phyloP scores from a whole-genome alignment of 768 basidiomycete genomes.

The Lactarius akahatsu region DNA sequence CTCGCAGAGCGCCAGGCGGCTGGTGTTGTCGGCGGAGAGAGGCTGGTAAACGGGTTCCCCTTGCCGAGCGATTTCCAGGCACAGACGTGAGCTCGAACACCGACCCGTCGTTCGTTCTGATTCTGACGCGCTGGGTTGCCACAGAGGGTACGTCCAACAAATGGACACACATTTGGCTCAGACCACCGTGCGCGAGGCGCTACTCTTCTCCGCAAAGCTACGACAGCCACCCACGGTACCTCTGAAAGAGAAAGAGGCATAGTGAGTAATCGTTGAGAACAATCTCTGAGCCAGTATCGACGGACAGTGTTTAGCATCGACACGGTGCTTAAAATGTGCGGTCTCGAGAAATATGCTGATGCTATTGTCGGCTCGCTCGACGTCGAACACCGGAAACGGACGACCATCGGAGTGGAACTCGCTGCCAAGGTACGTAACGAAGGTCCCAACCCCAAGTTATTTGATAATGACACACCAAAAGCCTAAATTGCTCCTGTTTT shows the following conservation, averaged over 20 bases:
- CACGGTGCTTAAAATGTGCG: slow-evolving; percentile 59
- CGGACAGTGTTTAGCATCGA: slow-evolving; percentile 42
- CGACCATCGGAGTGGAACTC: slow-evolving; percentile 85
- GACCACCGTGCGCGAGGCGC: slow-evolving; percentile 76
- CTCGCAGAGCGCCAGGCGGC: slow-evolving; percentile 41
- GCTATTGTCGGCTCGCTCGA: slow-evolving; percentile 67
- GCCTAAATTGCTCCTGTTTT: slow-evolving; percentile 79
- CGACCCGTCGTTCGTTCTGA: slow-evolving; percentile 41
- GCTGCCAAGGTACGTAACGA: slow-evolving; percentile 58
- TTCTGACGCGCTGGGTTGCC: background rate
- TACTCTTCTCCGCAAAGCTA: slow-evolving; percentile 75
- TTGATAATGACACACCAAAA: slow-evolving; percentile 28
- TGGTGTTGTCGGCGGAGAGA: slow-evolving; percentile 44
- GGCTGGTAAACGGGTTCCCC: slow-evolving; percentile 46
- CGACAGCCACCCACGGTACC: slow-evolving; percentile 71
- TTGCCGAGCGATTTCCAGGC: slow-evolving; percentile 52
- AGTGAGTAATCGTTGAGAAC: slow-evolving; percentile 47
- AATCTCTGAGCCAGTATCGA: background rate
- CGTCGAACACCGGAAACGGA: slow-evolving; percentile 74
- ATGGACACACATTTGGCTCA: slow-evolving; percentile 76
- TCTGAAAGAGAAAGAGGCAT: slow-evolving; percentile 69
- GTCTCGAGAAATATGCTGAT: slow-evolving; percentile 62
- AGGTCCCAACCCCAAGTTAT: background rate
- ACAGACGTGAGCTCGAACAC: slow-evolving; percentile 45
- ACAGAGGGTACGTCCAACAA: slow-evolving; percentile 83